phyloP scores from a whole-genome alignment of 179 eudicot genomes.

The Vitellaria paradoxa region DNA sequence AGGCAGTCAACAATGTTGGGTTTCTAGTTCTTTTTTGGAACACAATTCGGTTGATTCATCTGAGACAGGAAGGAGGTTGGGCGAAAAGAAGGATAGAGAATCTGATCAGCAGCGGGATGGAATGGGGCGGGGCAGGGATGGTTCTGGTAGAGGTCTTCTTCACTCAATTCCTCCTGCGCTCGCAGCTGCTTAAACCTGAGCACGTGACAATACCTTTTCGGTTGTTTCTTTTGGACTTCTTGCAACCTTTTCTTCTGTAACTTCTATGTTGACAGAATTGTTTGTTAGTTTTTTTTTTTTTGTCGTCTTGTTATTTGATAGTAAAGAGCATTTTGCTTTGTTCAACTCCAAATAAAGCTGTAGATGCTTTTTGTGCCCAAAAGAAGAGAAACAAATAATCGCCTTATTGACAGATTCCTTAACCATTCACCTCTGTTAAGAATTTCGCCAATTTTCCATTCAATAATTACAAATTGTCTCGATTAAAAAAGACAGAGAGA shows the following conservation, averaged over 20 bases:
- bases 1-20: constrained; percentile 50
- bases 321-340: neutral
- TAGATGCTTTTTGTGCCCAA: neutral
- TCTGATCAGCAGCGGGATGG: constrained; percentile 25
- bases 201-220: neutral
- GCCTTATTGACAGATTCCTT: neutral
- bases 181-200: constrained; percentile 29
- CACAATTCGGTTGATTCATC: constrained; percentile 83
- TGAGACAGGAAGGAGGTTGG: constrained; percentile 22
- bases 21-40: constrained; percentile 74
- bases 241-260: constrained; percentile 13
- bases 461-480: neutral
- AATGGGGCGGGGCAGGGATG: constrained; percentile 27
- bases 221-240: neutral
- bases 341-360: neutral
- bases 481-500: no score
- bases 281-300: neutral
- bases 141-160: constrained; percentile 17
- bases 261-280: constrained; percentile 6
- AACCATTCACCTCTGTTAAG: no score
- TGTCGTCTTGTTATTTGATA: neutral
- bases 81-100: neutral
- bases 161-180: constrained; percentile 9
- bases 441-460: neutral
- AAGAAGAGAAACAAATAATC: neutral